phyloP scores from a whole-genome alignment of 148 eudicot genomes.

The Euryodendron excelsum region DNA sequence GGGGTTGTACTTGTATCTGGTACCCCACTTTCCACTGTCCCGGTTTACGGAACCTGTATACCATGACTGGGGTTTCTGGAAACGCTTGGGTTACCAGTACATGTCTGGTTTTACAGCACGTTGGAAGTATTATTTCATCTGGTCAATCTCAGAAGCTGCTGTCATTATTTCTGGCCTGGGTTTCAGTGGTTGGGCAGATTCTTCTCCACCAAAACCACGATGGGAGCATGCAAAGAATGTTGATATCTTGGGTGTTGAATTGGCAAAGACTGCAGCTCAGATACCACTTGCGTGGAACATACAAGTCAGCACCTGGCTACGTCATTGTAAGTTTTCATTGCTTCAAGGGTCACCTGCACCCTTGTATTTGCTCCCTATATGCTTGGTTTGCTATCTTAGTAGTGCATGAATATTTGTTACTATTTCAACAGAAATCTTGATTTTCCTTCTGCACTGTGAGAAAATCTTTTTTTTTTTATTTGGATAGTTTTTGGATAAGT shows the following conservation, averaged over 20 bases:
- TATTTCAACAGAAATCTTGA: not conserved
- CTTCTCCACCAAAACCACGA: constrained; percentile 61
- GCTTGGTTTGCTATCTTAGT: not conserved
- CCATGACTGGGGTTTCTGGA: constrained; percentile 72
- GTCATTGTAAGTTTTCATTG: constrained; percentile 65
- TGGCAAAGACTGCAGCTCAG: constrained; percentile 85
- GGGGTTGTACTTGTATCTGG: constrained; percentile 80
- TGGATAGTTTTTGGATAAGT: not conserved
- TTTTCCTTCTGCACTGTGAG: not conserved
- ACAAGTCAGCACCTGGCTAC: constrained; percentile 99
- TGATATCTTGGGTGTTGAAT: constrained; percentile 88
- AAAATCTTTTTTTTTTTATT: not conserved
- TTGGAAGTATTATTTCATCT: constrained; percentile 97
- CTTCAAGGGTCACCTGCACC: not conserved
- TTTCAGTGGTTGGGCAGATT: constrained; percentile 87
- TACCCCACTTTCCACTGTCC: constrained; percentile 67
- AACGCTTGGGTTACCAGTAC: constrained; percentile 73
- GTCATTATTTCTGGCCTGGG: constrained; percentile 87
- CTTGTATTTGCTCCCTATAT: not conserved
- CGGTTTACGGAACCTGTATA: constrained; percentile 62
- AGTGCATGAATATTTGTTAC: not conserved
- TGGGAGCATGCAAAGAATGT: constrained; percentile 98
- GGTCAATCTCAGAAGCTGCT: constrained; percentile 95
- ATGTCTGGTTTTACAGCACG: constrained; percentile 89
- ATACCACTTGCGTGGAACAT: constrained; percentile 94